Percentiles rank a stretch among this genome's conserved stretches.
These are phyloP conservation scores for Monotropa hypopitys DNA, from an alignment of 179 eudicot species.

Conservation along the genomic window DNA sequence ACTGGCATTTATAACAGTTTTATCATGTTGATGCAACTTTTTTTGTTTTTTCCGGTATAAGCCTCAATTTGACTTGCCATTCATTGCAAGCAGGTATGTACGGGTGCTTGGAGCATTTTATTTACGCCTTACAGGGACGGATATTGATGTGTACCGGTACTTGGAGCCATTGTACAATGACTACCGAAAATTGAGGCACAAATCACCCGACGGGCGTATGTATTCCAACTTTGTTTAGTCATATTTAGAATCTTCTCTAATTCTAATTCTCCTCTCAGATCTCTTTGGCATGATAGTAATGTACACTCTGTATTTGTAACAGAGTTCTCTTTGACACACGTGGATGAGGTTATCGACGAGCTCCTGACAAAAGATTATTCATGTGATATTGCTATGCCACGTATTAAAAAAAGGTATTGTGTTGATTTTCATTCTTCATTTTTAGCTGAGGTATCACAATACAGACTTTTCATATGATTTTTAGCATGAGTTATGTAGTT, in stretches of 20 bases:
- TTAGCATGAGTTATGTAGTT: background rate
- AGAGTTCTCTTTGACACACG: slow-evolving; percentile 68
- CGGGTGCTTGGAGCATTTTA: slow-evolving; percentile 87
- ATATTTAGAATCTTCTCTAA: background rate
- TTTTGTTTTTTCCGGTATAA: background rate
- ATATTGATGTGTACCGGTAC: slow-evolving; percentile 70
- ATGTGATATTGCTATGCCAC: slow-evolving; percentile 86
- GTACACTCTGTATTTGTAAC: slow-evolving; percentile 3
- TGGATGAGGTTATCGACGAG: slow-evolving; percentile 85
- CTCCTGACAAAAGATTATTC: slow-evolving; percentile 82
- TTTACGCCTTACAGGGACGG: slow-evolving; percentile 81
- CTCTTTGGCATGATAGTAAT: background rate
- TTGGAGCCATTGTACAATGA: slow-evolving; percentile 86
- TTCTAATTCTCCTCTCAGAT: background rate
- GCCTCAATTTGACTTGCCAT: background rate
- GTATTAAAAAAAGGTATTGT: slow-evolving; percentile 68
- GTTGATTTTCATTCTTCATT: background rate
- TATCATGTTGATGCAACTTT: slow-evolving; percentile 29
- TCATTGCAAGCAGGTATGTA: slow-evolving; percentile 45
- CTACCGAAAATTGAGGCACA: slow-evolving; percentile 65
- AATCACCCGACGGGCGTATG: slow-evolving; percentile 63
- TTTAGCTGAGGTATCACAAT: background rate
- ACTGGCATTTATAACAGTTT: slow-evolving; percentile 13
- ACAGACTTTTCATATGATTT: background rate
- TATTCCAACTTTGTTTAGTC: background rate